A percentile compares a stretch with the other conserved stretches of the same genome.
These are phyloP conservation scores for Blepharisma japonicum DNA, from an alignment of 73 alveolate genomes.

Conservation along the genomic window DNA sequence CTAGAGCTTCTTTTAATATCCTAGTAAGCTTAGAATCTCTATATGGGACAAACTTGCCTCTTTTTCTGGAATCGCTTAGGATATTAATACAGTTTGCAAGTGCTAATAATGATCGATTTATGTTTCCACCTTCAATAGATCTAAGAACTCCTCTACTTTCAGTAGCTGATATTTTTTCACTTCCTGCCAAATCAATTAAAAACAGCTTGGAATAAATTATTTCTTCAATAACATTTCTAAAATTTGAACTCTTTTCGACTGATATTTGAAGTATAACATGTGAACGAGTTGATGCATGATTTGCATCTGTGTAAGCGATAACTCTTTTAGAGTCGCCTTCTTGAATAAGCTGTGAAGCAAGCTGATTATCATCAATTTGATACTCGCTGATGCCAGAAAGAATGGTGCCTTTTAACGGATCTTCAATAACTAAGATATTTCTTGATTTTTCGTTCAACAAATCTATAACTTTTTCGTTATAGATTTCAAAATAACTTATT, in stretches of 20 bases:
- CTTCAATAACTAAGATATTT: conserved; percentile 83
- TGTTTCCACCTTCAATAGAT: conserved; percentile 96
- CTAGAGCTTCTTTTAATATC: conserved; percentile 53
- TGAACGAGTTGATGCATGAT: conserved; percentile 79
- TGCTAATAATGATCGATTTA: conserved; percentile 87
- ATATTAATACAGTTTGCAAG: conserved; percentile 94
- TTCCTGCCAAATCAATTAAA: conserved; percentile 96
- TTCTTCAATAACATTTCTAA: not conserved
- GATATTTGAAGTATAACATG: conserved; percentile 86
- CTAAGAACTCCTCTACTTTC: conserved; percentile 88
- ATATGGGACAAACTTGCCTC: conserved; percentile 74
- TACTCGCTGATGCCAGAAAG: conserved; percentile 60
- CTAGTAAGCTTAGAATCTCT: conserved; percentile 43
- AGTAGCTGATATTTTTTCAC: conserved; percentile 90
- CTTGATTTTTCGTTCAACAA: conserved; percentile 54
- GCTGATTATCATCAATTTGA: conserved; percentile 40
- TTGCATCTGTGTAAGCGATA: conserved; percentile 92
- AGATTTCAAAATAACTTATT: conserved; percentile 89
- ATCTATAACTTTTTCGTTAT: conserved; percentile 95
- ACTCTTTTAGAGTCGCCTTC: conserved; percentile 86
- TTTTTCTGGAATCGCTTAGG: conserved; percentile 81
- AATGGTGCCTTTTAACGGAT: conserved; percentile 88
- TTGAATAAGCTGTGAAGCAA: conserved; percentile 65
- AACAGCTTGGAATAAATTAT: conserved; percentile 62
- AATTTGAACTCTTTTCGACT: conserved; percentile 4